Percentiles rank a stretch among this genome's conserved stretches.
phyloP scores from a whole-genome alignment of 2,329 filamentous ascomycete genomes.

The Nothomitra cinnamomea region DNA sequence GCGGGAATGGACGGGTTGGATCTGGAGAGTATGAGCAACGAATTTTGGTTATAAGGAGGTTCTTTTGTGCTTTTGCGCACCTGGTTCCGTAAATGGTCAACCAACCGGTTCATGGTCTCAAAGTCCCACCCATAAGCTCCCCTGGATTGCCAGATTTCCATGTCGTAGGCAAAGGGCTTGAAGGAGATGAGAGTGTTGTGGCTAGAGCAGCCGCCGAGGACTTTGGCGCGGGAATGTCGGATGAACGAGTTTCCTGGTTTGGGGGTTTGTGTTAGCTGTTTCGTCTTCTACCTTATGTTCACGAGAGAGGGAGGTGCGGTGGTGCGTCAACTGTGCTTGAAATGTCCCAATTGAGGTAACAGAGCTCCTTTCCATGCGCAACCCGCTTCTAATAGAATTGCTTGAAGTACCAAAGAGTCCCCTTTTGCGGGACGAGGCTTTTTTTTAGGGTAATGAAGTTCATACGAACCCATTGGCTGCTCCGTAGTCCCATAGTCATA shows the following conservation, averaged over 20 bases:
- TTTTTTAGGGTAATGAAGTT: too few species aligned
- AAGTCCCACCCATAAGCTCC: constrained; percentile 80
- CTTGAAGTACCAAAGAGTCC: too few species aligned
- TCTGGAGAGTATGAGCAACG: too few species aligned
- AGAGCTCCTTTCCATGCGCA: too few species aligned
- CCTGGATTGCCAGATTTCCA: constrained; percentile 64
- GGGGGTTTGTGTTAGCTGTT: constrained; percentile 8
- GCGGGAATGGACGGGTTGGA: constrained; percentile 70
- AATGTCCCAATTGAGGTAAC: too few species aligned
- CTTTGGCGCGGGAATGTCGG: constrained; percentile 81
- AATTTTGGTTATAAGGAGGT: too few species aligned
- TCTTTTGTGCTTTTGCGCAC: constrained; percentile 16
- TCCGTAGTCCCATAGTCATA: constrained; percentile 83
- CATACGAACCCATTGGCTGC: constrained; percentile 52
- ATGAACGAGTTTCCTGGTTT: constrained; percentile 75
- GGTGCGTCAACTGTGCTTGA: too few species aligned
- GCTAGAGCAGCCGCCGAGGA: constrained; percentile 79
- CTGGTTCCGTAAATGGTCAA: constrained; percentile 78
- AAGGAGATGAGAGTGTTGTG: constrained; percentile 93
- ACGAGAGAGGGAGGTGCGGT: too few species aligned
- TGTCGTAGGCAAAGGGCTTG: constrained; percentile 78
- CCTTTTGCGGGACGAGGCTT: too few species aligned
- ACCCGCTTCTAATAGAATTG: too few species aligned
- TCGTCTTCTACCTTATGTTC: constrained; percentile 3
- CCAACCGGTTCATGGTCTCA: constrained; percentile 61